These are phyloP conservation scores for Dactylellina sp. DNA, from an alignment of 2,329 filamentous ascomycete species.

Conservation along the genomic window DNA sequence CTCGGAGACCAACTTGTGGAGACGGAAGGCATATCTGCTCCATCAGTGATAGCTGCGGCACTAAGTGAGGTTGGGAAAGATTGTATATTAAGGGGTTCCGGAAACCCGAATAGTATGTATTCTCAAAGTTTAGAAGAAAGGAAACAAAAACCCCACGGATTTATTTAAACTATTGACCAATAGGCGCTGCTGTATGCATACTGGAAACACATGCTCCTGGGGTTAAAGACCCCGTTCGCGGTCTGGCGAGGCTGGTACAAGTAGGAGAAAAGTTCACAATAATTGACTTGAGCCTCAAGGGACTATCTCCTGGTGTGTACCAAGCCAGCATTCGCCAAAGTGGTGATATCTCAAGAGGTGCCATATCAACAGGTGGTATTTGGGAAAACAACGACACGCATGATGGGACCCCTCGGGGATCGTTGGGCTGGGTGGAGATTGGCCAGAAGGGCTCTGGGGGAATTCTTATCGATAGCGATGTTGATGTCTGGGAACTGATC, in stretches of 20 bases:
- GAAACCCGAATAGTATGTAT: conserved; percentile 82
- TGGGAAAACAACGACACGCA: conserved; percentile 73
- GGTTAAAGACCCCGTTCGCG: conserved; percentile 78
- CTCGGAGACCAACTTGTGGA: conserved; percentile 84
- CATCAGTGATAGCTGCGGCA: conserved; percentile 86
- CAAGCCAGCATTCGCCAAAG: conserved; percentile 84
- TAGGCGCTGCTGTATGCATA: conserved; percentile 89
- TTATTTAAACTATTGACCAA: conserved; percentile 30
- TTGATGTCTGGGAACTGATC: conserved; percentile 96
- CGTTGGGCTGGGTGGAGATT: conserved; percentile 81
- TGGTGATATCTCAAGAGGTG: conserved; percentile 86
- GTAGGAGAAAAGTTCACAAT: conserved; percentile 82
- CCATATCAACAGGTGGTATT: conserved; percentile 82
- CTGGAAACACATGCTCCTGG: conserved; percentile 81
- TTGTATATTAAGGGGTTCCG: conserved; percentile 91
- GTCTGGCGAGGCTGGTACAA: conserved; percentile 92
- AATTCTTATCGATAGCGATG: conserved; percentile 81
- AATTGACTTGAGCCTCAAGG: conserved; percentile 86
- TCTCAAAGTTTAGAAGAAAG: not conserved
- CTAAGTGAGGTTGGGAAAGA: conserved; percentile 92
- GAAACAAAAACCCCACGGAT: conserved; percentile 17
- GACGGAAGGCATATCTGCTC: conserved; percentile 87
- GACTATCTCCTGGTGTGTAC: conserved; percentile 83
- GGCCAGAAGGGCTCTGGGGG: conserved; percentile 79
- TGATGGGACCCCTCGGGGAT: conserved; percentile 69